Evolutionary conservation across 2,329 filamentous ascomycete species (phyloP), one percentile per base, ranked within the genome.

Genomic region (Colletotrichum cordylinicola): DNA sequence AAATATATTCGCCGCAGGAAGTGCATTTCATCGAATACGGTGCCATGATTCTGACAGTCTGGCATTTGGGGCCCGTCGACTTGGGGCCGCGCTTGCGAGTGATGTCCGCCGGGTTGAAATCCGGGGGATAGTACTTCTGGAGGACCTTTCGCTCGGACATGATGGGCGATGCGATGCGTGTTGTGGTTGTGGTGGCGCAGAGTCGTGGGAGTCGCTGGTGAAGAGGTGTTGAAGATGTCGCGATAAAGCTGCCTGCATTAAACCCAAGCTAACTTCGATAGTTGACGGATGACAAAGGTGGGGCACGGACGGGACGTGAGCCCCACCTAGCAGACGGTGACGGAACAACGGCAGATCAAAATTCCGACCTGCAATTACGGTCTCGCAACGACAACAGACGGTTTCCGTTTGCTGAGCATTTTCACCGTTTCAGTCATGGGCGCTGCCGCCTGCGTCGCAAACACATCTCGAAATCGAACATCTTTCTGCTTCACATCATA

Each of bases 61-160:
- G 95, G 10, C 95, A 90, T 80, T 95, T 95, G 1, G 95, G 95
- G 0, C 95, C 96, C 8, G 91, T 90, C 72, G 92, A 88, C 83
- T 96, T 96, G 10, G 92, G 91, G 33, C 88, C 93, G 77, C 92
- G 93, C 60, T 90, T 90, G 21, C 95, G 92, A 31, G 90, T 90
- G 85, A 98, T 91, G 81, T 94, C 93, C 31, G 92, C 92, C 15
- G 96, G 96, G 85, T 99, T 97, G 85, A 98, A 99, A 84, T 98
- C 95, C 88, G 85, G 94, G 85, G 91, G 91, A 80, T 90, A 92
- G 84, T 91, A 91, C 82, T 91, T 91, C 78, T 87, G 69, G 77
- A 96, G 89, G 65, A 96, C 95, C 86, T 97, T 97, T 81, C 95
- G 92, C 87, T 98, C 95, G 79, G 95, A 96, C 95, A 97, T 97